A percentile compares a stretch with the other conserved stretches of the same genome.
These are phyloP conservation scores for Verticillium nonalfalfae DNA, from an alignment of 2,329 filamentous ascomycete genomes.

Conservation along the genomic window DNA sequence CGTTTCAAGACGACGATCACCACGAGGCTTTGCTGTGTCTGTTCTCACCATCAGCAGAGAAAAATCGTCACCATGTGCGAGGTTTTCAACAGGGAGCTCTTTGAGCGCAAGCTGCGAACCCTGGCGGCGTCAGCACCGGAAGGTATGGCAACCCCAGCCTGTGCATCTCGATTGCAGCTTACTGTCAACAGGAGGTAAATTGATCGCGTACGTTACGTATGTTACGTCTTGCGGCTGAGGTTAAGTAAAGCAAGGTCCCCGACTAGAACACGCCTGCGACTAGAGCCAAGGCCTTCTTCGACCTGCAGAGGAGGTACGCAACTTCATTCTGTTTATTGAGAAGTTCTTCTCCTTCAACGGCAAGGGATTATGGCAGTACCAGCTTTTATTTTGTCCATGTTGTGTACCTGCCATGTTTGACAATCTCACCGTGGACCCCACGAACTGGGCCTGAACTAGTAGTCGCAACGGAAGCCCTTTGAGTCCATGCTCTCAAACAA, in stretches of 20 bases:
- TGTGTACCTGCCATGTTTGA: not conserved
- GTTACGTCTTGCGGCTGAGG: slow-evolving; percentile 39
- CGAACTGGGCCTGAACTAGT: not conserved
- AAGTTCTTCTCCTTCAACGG: slow-evolving; percentile 54
- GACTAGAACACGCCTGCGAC: slow-evolving; percentile 65
- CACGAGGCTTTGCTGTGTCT: slow-evolving; percentile 16
- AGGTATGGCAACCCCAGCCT: slow-evolving; percentile 7
- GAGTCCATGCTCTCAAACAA: not conserved
- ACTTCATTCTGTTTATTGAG: slow-evolving; percentile 62
- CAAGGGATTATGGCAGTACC: slow-evolving; percentile 9
- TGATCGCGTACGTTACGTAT: slow-evolving; percentile 28
- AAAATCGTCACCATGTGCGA: slow-evolving; percentile 62
- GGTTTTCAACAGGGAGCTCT: slow-evolving; percentile 58
- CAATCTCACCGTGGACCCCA: not conserved
- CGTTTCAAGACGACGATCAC: slow-evolving; percentile 21
- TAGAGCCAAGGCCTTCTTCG: slow-evolving; percentile 50
- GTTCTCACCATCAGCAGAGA: slow-evolving; percentile 19
- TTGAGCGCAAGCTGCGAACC: slow-evolving; percentile 59
- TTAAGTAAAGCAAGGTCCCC: slow-evolving; percentile 62
- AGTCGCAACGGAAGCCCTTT: not conserved
- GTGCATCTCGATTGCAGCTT: slow-evolving; percentile 10
- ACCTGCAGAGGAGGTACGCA: slow-evolving; percentile 57
- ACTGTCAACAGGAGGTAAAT: slow-evolving; percentile 16
- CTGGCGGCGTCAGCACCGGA: slow-evolving; percentile 34
- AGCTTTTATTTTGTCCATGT: not conserved